Base-by-base conservation (phyloP, 2,329 filamentous ascomycete species). In the Raffaelea ambrosiae region DNA sequence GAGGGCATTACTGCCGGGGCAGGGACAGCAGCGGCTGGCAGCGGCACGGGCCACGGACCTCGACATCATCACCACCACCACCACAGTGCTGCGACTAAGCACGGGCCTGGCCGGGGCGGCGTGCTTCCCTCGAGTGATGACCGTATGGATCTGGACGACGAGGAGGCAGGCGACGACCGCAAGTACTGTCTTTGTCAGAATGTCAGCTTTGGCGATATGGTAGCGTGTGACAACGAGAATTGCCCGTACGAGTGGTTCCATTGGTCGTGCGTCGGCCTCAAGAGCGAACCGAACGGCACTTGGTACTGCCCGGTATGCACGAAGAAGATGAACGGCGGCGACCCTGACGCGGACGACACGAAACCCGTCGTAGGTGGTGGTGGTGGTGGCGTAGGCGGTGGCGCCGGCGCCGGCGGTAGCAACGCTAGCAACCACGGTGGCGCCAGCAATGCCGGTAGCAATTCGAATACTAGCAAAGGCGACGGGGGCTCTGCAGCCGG, bases 231-330 rank as follows among this genome's bases (percentile, higher is more conserved):
- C 69, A 91, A 91, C 63, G 81, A 85, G 49, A 76, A 83, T 55
- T 93, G 87, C 65, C 81, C 82, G 42, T 86, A 79, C 59, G 86
- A 93, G 67, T 93, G 87, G 87, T 93, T 93, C 63, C 87, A 93
- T 66, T 93, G 86, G 84, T 81, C 72, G 40, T 85, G 81, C 57
- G 81, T 85, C 44, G 79, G 80, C 19, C 70, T 85, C 29, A 83
- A 81, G 64, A 82, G 76, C 57, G 81, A 84, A 61, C 81, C 81
- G 8, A 77, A 77, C 48, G 81, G 81, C 29, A 81, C 73, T 21
- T 85, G 81, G 81, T 84, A 77, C 60, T 85, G 81, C 56, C 80
- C 81, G 3, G 68, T 74, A 5, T 85, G 81, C 53, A 72, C 70
- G 16, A 72, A 76, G 53, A 74, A 70, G 56, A 66, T 72, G 58